These are phyloP conservation scores for Galerina marginata DNA, from an alignment of 768 basidiomycete species.

Conservation along the genomic window DNA sequence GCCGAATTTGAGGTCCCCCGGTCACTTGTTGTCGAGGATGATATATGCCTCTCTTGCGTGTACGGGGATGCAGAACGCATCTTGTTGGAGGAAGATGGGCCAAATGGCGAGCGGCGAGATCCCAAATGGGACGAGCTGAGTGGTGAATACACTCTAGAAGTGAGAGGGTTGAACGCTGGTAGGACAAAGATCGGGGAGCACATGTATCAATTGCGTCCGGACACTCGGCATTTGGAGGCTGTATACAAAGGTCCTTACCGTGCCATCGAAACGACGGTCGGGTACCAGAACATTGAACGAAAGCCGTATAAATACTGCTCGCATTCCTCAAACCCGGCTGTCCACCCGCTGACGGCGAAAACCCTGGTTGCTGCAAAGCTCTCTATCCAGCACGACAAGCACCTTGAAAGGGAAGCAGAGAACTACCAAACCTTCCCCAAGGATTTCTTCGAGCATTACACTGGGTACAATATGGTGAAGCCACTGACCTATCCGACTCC, in stretches of 20 bases:
- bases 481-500: slow-evolving; percentile 50
- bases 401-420: slow-evolving; percentile 44
- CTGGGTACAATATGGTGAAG: slow-evolving; percentile 46
- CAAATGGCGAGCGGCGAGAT: slow-evolving; percentile 13
- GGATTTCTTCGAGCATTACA: slow-evolving; percentile 53
- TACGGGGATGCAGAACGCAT: slow-evolving; percentile 29
- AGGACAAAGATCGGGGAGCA: slow-evolving; percentile 10
- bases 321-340: slow-evolving; percentile 23
- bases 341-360: slow-evolving; percentile 39
- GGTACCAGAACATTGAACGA: slow-evolving; percentile 37
- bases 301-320: slow-evolving; percentile 31
- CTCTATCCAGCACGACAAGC: slow-evolving; percentile 39
- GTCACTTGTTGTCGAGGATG: slow-evolving; percentile 36
- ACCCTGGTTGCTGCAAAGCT: slow-evolving; percentile 52
- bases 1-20: slow-evolving; percentile 60
- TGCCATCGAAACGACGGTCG: slow-evolving; percentile 30
- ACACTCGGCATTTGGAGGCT: background rate
- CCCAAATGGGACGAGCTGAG: slow-evolving; percentile 15
- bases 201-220: slow-evolving; percentile 1
- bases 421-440: slow-evolving; percentile 50
- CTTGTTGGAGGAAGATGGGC: slow-evolving; percentile 32
- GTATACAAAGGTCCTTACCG: slow-evolving; percentile 34
- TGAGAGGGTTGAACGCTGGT: slow-evolving; percentile 2
- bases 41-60: slow-evolving; percentile 47
- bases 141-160: slow-evolving; percentile 7